Evolutionary conservation across 2,329 filamentous ascomycete species (phyloP), one percentile per base, ranked within the genome.

Genomic region (Didymosphaeria variabile): DNA sequence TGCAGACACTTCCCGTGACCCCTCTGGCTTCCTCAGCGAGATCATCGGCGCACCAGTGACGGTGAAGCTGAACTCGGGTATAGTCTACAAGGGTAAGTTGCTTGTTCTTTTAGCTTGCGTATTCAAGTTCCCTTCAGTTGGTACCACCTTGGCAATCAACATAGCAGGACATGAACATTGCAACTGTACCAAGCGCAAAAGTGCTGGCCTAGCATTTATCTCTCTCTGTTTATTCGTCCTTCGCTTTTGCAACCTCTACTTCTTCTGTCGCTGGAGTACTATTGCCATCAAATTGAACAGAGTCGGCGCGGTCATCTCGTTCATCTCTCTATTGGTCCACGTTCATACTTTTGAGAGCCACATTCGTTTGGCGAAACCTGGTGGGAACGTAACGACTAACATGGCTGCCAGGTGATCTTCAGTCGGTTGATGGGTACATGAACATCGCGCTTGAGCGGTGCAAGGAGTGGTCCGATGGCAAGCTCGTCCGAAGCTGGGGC

Each of bases 381-480:
- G 21, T 7, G 12, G 36, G 19, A 26, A 31, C 10, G 6, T 42
- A 13, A 15, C 10, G 7, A 19, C 60, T 71, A 50, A 70, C 50
- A 29, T n/a, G 9, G 7, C 17, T 1, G 8, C 19, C 65, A 97
- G 94, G 95, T 70, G 93, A 97, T 78, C 86, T 98, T 40, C 94
- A 98, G 78, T 97, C 94, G 0, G 94, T 99, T 53, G 95, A 99
- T 79, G 95, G 95, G 55, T 99, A 98, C 82, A 99, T 99, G 95
- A 99, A 99, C 82, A 97, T 99, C 77, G 94, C 95, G 13, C 87
- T 99, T 32, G 95, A 99, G 80, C 95, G 97, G 82, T 97, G 93
- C 21, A 90, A 92, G 67, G 95, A 99, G 81, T 93, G 90, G 71
- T 91, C 97, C 69, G 91, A 97, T 74, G 94, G 94, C 45, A 87